These are phyloP conservation scores for Allium cepa DNA, from an alignment of 106 monocot species.

Conservation along the genomic window DNA sequence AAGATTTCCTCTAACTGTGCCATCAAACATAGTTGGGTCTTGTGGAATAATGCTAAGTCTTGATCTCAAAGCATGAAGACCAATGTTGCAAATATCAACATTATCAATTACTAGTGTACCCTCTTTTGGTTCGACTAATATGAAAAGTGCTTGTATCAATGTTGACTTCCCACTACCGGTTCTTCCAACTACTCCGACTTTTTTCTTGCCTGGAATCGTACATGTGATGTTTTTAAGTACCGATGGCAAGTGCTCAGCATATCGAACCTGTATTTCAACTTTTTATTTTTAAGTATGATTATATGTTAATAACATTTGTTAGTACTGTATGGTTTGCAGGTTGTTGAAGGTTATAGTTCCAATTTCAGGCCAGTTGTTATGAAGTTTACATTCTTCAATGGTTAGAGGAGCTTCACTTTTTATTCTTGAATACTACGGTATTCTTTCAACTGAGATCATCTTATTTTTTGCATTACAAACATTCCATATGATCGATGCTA, in stretches of 20 bases:
- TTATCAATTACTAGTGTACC: constrained; percentile 70
- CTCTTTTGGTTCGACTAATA: constrained; percentile 66
- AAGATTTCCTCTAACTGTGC: constrained; percentile 79
- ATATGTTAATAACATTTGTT: background rate
- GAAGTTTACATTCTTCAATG: constrained; percentile 46
- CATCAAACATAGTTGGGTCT: constrained; percentile 87
- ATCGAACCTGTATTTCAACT: constrained; percentile 50
- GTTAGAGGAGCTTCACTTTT: constrained; percentile 66
- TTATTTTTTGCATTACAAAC: constrained; percentile 85
- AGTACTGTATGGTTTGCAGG: constrained; percentile 12
- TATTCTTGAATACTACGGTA: constrained; percentile 70
- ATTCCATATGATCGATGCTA: constrained; percentile 72
- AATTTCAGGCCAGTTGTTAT: constrained; percentile 55
- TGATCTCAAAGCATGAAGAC: constrained; percentile 69
- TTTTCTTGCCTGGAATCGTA: constrained; percentile 69
- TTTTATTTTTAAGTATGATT: background rate
- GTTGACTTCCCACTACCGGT: constrained; percentile 95
- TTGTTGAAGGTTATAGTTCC: constrained; percentile 62
- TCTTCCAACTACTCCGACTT: constrained; percentile 87
- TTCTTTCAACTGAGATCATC: constrained; percentile 95
- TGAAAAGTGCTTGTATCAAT: constrained; percentile 87
- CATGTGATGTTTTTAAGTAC: constrained; percentile 73
- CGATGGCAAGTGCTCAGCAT: constrained; percentile 80
- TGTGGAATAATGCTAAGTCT: constrained; percentile 91
- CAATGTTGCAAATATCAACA: constrained; percentile 84